phyloP scores from a whole-genome alignment of 2,329 filamentous ascomycete genomes.

The Ceratocystis destructans region DNA sequence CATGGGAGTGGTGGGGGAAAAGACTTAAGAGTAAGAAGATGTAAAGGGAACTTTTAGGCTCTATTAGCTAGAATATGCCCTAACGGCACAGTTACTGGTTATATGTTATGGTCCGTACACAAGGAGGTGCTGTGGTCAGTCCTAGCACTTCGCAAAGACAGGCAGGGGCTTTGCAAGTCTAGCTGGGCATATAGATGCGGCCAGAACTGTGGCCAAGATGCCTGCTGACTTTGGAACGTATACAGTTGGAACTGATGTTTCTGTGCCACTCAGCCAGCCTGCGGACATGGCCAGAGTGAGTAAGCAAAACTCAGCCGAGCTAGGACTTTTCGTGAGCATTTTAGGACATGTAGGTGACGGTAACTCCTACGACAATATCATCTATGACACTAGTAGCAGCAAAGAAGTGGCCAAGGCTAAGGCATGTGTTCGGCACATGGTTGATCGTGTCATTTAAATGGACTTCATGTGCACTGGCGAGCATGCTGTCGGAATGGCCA shows the following conservation, averaged over 20 bases:
- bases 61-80: slow-evolving; percentile 27
- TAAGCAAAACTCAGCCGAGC: slow-evolving; percentile 75
- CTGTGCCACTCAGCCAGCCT: slow-evolving; percentile 62
- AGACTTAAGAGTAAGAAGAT: background rate
- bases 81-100: slow-evolving; percentile 26
- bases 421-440: slow-evolving; percentile 76
- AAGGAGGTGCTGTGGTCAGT: slow-evolving; percentile 80
- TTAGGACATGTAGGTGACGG: slow-evolving; percentile 86
- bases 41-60: slow-evolving; percentile 7
- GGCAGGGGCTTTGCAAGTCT: slow-evolving; percentile 59
- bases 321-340: slow-evolving; percentile 76
- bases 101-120: slow-evolving; percentile 44
- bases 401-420: slow-evolving; percentile 64
- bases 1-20: background rate
- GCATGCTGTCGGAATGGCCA: slow-evolving; percentile 73
- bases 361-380: slow-evolving; percentile 87
- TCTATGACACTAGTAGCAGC: slow-evolving; percentile 61
- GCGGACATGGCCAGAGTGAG: slow-evolving; percentile 68
- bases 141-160: slow-evolving; percentile 51
- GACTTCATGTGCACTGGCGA: slow-evolving; percentile 87
- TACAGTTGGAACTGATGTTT: slow-evolving; percentile 65
- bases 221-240: background rate
- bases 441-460: slow-evolving; percentile 80
- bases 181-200: slow-evolving; percentile 47
- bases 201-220: background rate